Evolutionary conservation across 805 yeast genomes (phyloP), one percentile per base, ranked within the genome.

Genomic region (Myxozyma kluyveri): DNA sequence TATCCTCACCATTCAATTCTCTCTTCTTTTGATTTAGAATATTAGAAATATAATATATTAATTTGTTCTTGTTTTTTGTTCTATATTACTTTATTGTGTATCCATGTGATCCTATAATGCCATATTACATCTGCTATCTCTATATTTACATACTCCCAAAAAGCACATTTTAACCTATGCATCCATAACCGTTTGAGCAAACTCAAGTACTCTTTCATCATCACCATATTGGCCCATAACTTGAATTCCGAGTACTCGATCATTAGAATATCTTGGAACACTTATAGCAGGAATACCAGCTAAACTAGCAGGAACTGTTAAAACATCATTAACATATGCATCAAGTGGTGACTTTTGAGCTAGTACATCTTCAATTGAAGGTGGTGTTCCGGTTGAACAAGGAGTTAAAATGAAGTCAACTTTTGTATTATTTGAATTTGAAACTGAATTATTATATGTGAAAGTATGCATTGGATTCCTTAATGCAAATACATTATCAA

Each of bases 221-320:
- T 85, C 83, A 10, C 96, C 97, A 64, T 72, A 85, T 65, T 91
- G 98, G 1, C 90, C 95, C 64, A 84, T 78, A 1, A 93, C 60
- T 65, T 95, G 98, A 24, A 93, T 71, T 0, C 96, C 96, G 9
- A 78, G 69, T 0, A 79, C 73, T 7, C 66, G 54, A 3, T 39
- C 36, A 10, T 41, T 45, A 19, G 35, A 12, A 1, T 61, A 64
- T 61, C 76, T 75, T 0, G 99, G 99, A 1, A 90, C 71, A 1
- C 85, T 78, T 9, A 91, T 75, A 0, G 96, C 80, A 0, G 99
- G 99, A 1, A 91, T 67, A 0, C 98, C 98, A 0, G 96, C 95
- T 52, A 95, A 69, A 1, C 96, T 89, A 37, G 93, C 86, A 0
- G 99, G 97, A 3, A 89, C 85, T 0, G 96, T 88, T 50, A 89